Base-by-base conservation (phyloP, 2,329 filamentous ascomycete genomes). In the Kalmusia sp. region DNA sequence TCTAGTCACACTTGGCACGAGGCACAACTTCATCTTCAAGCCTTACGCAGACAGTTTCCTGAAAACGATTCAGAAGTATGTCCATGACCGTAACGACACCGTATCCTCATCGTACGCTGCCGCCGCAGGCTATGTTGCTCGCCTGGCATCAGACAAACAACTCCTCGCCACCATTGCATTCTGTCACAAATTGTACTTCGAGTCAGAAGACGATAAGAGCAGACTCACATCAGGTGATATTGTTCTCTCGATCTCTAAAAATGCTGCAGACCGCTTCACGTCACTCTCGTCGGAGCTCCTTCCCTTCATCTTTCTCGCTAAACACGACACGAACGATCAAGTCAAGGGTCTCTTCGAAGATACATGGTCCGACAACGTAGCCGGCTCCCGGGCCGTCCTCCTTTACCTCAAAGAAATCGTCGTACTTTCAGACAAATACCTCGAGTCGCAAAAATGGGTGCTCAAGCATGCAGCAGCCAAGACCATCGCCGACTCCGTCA, bases 41-140 rank as follows among this genome's bases (percentile, higher is more conserved):
- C 87, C 90, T 0, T 87, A 93, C 65, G 88, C 91, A 11, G 85
- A 90, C 57, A 80, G 83, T 7, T 92, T 97, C 65, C 79, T 97
- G 45, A 88, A 87, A 59, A 72, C 92, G 8, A 83, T 96, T 58
- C 86, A 92, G 65, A 93, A 91, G 72, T 86, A 93, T 52, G 85
- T 93, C 1, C 83, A 96, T 44, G 95, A 99, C 71, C 88, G 90
- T 58, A 99, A 99, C 68, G 92, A 97, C 63, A 95, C 96, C 15
- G 93, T 97, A 51, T 93, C 90, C 68, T 89, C 90, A 57, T 90
- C 90, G 2, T 99, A 97, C 71, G 93, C 93, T 17, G 87, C 87
- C 48, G 88, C 93, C 3, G 85, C 92, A 19, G 95, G 93, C 0
- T 98, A 98, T 70, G 81, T 98, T 50, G 83, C 95, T 62, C 86